A percentile compares a stretch with the other conserved stretches of the same genome.
phyloP scores from a whole-genome alignment of 345 rosid species.

The Rhodamnia rubescens region DNA sequence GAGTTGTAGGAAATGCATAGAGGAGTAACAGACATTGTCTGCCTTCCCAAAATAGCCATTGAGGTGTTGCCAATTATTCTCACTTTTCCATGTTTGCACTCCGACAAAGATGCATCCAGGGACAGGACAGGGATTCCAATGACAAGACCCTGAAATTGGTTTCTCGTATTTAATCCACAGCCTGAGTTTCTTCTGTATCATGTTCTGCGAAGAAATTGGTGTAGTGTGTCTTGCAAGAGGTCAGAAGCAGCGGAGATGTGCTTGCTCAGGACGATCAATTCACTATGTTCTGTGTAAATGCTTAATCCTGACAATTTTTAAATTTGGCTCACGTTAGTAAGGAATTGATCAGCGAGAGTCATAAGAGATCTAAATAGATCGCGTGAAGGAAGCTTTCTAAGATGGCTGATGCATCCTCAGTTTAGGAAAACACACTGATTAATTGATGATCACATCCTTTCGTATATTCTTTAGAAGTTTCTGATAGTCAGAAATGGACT shows the following conservation, averaged over 20 bases:
- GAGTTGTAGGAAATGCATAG: neutral
- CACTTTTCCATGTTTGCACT: neutral
- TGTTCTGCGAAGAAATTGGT: neutral
- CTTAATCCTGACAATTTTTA: neutral
- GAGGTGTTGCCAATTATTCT: neutral
- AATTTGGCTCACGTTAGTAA: neutral
- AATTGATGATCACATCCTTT: neutral
- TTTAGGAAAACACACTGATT: neutral
- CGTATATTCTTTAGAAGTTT: neutral
- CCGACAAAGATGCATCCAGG: neutral
- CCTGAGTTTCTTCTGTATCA: neutral
- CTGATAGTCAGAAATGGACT: neutral
- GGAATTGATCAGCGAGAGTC: neutral
- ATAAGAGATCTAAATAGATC: neutral
- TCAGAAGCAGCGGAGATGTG: neutral
- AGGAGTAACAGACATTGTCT: neutral
- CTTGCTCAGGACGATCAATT: neutral
- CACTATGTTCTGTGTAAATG: neutral
- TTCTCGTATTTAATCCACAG: neutral
- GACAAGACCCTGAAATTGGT: neutral
- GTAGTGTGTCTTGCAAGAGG: neutral
- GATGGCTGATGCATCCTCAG: neutral
- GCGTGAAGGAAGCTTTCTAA: neutral
- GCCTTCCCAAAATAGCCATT: neutral
- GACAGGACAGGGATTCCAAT: neutral